A percentile compares a stretch with the other conserved stretches of the same genome.
Conservation (phyloP, 495 filamentous ascomycete genomes). For the Aspergillus affinis region DNA sequence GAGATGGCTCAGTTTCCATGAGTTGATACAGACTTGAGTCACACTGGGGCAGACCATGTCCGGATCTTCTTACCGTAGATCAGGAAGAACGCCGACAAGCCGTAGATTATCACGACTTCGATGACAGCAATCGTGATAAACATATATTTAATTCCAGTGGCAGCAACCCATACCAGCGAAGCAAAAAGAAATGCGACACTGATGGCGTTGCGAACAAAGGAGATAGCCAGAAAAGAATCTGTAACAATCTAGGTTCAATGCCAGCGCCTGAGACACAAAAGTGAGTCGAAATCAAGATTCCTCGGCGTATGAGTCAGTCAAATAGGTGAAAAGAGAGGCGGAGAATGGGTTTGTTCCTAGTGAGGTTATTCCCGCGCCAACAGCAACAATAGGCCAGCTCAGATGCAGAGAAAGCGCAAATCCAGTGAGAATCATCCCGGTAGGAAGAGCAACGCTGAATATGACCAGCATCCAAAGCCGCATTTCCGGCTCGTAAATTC, state of each 20-base stretch:
- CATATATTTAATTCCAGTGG: no score
- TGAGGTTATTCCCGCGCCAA: slow-evolving; percentile 26
- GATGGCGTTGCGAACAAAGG: slow-evolving; percentile 28
- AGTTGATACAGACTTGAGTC: no score
- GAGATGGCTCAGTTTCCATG: no score
- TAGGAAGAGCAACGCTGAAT: slow-evolving; percentile 21
- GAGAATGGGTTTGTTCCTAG: slow-evolving; percentile 17
- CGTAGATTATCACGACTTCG: no score
- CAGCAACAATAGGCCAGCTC: slow-evolving; percentile 26
- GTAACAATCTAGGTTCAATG: slow-evolving; percentile 25
- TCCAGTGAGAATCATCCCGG: slow-evolving; percentile 36
- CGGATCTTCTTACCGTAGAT: no score
- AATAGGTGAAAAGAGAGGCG: slow-evolving; percentile 21
- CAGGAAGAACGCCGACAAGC: no score
- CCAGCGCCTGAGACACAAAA: neutral
- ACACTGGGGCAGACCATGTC: no score
- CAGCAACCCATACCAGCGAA: slow-evolving; percentile 31
- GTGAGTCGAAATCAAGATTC: slow-evolving; percentile 14
- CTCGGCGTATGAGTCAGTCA: slow-evolving; percentile 29
- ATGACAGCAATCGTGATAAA: no score
- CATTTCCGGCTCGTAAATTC: slow-evolving; percentile 45
- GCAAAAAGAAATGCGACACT: slow-evolving; percentile 28
- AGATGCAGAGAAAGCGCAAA: slow-evolving; percentile 29
- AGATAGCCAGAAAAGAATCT: slow-evolving; percentile 29
- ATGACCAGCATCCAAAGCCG: slow-evolving; percentile 34